Evolutionary conservation across 106 monocot species (phyloP).

Genomic region (Amphibolis antarctica): DNA sequence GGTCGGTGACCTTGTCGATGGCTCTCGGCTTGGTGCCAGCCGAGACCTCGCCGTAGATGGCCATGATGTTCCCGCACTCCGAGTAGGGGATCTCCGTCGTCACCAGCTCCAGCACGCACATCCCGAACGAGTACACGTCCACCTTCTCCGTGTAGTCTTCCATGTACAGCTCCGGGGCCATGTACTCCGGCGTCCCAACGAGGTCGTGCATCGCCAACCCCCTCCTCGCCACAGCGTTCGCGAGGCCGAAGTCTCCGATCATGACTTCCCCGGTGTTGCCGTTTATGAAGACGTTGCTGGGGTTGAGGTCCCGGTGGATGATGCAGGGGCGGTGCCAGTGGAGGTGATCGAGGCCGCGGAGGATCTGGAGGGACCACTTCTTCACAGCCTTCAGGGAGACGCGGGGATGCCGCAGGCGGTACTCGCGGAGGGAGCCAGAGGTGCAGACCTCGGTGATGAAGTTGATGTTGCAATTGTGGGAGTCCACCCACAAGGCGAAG

Average conservation of each 20-base stretch:
- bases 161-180: constrained; percentile 82
- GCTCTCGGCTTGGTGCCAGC: constrained; percentile 34
- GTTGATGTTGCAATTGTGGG: constrained; percentile 30
- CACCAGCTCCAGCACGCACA: constrained; percentile 83
- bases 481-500: constrained; percentile 37
- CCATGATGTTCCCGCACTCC: constrained; percentile 53
- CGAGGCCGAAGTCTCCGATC: constrained; percentile 80
- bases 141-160: constrained; percentile 77
- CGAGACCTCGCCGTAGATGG: constrained; percentile 58
- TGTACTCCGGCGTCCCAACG: constrained; percentile 80
- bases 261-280: constrained; percentile 58
- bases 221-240: constrained; percentile 43
- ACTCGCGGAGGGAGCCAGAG: constrained; percentile 54
- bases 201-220: constrained; percentile 35
- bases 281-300: constrained; percentile 88
- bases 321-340: constrained; percentile 76
- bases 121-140: constrained; percentile 81
- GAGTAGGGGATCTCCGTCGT: constrained; percentile 70
- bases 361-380: constrained; percentile 79
- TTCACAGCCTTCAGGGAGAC: constrained; percentile 70
- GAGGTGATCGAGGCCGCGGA: constrained; percentile 59
- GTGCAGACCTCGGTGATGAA: constrained; percentile 94
- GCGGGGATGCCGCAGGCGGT: constrained; percentile 46
- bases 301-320: constrained; percentile 86
- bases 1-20: constrained; percentile 38